Evolutionary conservation across 495 filamentous ascomycete species (phyloP), one percentile per base, ranked within the genome.

Genomic region (Cudoniella acicularis): DNA sequence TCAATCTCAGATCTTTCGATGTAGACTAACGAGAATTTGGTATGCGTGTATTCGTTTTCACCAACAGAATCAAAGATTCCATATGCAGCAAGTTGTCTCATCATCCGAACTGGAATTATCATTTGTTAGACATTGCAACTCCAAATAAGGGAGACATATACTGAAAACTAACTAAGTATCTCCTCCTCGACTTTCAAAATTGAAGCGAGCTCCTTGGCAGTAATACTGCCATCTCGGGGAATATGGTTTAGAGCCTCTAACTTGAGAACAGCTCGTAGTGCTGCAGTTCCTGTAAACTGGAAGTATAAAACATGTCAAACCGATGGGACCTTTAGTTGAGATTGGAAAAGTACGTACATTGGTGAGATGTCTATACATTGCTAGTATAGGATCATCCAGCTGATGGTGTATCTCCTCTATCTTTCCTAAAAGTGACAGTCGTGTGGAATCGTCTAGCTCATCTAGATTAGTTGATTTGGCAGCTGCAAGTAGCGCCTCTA

Each of bases 1-100:
- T 67, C 59, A 10, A 64, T 62, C 56, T 67, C 65, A 16, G 60
- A 46, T 23, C 63, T 56, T n/a, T 67, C 62, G 22, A 67, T 49
- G 18, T 67, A 67, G n/a, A 59, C 65, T 10, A 67, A 52, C 13
- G 65, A 67, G 40, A 56, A 55, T 11, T 49, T 50, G 3, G 62
- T 67, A 27, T 67, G 65, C 10, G 62, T 46, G 47, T 64, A 67
- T 10, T 54, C 59, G 45, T 67, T 50, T 6, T 58, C 59, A 3
- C 55, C 55, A 23, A 64, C 54, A 27, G 57, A 42, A 10, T 57
- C 49, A 16, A 68, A 57, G 16, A 68, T 66, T 47, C 66, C 60
- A 16, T 54, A 61, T 0, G 54, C 60, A 21, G 63, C 66, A n/a
- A 63, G 49, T 20, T 61, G 49, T 30, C 65, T 36, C 65, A 67